Percentiles rank a stretch among this genome's conserved stretches.
These are phyloP conservation scores for Aspergillus baeticus DNA, from an alignment of 495 filamentous ascomycete genomes.

Conservation along the genomic window DNA sequence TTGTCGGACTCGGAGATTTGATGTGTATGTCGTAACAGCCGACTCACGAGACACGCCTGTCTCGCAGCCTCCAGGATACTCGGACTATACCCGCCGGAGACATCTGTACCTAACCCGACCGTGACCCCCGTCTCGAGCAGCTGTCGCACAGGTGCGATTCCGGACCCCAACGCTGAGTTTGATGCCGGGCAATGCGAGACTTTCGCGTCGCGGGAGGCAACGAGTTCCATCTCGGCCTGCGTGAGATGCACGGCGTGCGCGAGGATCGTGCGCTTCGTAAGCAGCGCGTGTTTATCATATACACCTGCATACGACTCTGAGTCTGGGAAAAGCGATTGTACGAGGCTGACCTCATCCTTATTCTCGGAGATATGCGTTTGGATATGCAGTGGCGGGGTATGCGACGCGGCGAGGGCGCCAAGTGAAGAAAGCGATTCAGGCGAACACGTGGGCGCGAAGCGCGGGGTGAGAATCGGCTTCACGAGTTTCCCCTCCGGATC, in stretches of 20 bases:
- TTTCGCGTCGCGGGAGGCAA: conserved; percentile 59
- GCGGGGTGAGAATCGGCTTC: conserved; percentile 80
- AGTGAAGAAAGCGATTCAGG: conserved; percentile 56
- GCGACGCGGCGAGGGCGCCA: conserved; percentile 59
- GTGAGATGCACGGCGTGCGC: conserved; percentile 83
- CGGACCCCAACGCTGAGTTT: conserved; percentile 77
- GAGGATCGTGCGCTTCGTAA: conserved; percentile 73
- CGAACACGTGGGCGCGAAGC: conserved; percentile 82
- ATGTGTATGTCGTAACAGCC: conserved; percentile 39
- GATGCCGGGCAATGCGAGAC: conserved; percentile 84
- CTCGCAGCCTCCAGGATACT: conserved; percentile 76
- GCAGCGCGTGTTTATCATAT: conserved; percentile 70
- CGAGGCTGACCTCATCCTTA: conserved; percentile 65
- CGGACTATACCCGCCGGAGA: conserved; percentile 79
- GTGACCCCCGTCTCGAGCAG: conserved; percentile 72
- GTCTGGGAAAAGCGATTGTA: conserved; percentile 67
- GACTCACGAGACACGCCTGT: conserved; percentile 71
- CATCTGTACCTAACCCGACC: conserved; percentile 86
- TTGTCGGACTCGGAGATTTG: background rate
- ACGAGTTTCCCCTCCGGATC: conserved; percentile 64
- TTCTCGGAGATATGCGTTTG: conserved; percentile 97
- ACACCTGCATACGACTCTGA: conserved; percentile 66
- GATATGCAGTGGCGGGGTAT: conserved; percentile 57
- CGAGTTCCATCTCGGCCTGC: conserved; percentile 58
- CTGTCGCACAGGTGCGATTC: conserved; percentile 67